These are phyloP conservation scores for Psidium guajava DNA, from an alignment of 345 rosid species.

Conservation along the genomic window DNA sequence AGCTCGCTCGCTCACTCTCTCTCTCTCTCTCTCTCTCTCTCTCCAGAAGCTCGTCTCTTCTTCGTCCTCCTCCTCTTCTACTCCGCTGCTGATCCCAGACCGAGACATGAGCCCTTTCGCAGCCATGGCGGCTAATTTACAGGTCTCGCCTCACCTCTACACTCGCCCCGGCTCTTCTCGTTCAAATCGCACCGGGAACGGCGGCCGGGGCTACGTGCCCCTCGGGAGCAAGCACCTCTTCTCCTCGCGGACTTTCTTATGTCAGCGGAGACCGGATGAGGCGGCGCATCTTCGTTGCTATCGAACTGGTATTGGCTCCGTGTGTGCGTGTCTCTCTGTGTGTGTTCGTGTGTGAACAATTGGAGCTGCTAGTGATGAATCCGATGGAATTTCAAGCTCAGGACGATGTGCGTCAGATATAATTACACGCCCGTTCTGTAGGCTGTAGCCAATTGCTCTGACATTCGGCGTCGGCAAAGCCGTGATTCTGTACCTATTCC, in stretches of 20 bases:
- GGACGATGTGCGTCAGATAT: not conserved
- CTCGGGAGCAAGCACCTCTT: not conserved
- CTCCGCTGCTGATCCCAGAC: not conserved
- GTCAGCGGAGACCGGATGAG: slow-evolving; percentile 3
- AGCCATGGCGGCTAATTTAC: slow-evolving; percentile 8
- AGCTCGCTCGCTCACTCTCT: no score
- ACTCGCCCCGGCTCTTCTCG: not conserved
- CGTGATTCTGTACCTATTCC: not conserved
- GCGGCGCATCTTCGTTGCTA: not conserved
- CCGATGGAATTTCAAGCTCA: not conserved
- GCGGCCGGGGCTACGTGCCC: not conserved
- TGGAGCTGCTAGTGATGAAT: not conserved
- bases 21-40: no score
- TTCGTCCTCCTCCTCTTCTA: not conserved
- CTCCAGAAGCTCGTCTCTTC: not conserved
- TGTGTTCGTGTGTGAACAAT: not conserved
- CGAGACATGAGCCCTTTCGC: slow-evolving; percentile 11
- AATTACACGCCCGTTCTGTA: not conserved
- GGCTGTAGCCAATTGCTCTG: not conserved
- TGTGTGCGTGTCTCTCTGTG: not conserved
- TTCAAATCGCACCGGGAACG: not conserved
- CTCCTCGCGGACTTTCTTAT: not conserved
- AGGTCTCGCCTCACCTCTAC: slow-evolving; percentile 3
- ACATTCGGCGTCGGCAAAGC: not conserved
- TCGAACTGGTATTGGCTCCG: not conserved